Base-by-base conservation (phyloP, 208 protist species). In the Herpetomonas muscarum region DNA sequence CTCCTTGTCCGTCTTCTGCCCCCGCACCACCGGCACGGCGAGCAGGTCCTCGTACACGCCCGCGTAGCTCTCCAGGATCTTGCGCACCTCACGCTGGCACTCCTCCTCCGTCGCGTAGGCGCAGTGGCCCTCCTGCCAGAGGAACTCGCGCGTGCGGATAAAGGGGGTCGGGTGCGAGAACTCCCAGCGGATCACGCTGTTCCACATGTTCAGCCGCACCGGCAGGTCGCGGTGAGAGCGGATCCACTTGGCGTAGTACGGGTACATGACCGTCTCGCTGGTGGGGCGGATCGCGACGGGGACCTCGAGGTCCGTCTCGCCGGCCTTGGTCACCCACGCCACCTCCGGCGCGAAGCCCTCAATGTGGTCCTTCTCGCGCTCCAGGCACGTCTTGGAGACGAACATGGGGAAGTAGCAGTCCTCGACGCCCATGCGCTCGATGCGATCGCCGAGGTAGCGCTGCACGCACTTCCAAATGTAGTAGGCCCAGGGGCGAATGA, bases 91-190 rank as follows among this genome's bases (percentile, higher is more conserved):
- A 31, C 67, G 49, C n/a, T 82, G 89, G 47, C 97, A 98, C 52
- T 98, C 94, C 69, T 97, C 84, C 48, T 92, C 61, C 15, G 76
- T 98, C 12, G 88, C 86, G 76, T 92, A 97, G 22, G 96, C 97
- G 61, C 87, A 94, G 77, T 97, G 95, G 21, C 98, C 98, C 83
- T 99, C 98, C 85, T 99, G 98, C 98, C 98, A 99, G 19, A 99
- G 87, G 75, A 99, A 99, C 87, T 99, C 98, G 50, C 98, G 84
- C 9, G 95, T 98, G 62, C 98, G 94, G 62, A 99, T 95, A 83
- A 99, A 99, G 26, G 98, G 98, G 25, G 93, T 98, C 25, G 98
- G 97, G 69, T 99, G 88, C 69, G 98, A 99, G 76, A 99, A 99
- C 87, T 99, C 98, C 98, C 98, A 99, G 51, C 98, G 94, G 25